These are phyloP conservation scores for Phoma sp. DNA, from an alignment of 2,329 filamentous ascomycete genomes.

Conservation along the genomic window DNA sequence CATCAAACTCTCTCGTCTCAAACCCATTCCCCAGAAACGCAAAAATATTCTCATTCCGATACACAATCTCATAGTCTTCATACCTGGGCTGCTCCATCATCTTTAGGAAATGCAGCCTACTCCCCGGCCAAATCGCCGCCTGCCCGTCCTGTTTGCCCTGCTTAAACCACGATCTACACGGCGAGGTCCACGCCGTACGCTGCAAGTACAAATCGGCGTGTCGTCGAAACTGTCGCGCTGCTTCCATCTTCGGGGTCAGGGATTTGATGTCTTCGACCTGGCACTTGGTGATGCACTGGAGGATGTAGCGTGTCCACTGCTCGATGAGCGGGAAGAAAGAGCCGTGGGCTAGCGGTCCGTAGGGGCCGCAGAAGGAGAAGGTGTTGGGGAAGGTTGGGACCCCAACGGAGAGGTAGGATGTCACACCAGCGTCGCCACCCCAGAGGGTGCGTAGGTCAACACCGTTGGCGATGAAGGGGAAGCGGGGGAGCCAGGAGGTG, in stretches of 20 bases:
- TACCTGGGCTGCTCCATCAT: conserved; percentile 28
- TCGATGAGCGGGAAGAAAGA: conserved; percentile 37
- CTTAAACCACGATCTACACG: conserved; percentile 37
- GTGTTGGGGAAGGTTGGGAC: conserved; percentile 56
- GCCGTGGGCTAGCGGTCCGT: conserved; percentile 33
- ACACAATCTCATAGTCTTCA: conserved; percentile 35
- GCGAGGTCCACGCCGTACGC: conserved; percentile 34
- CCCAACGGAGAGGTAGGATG: conserved; percentile 51
- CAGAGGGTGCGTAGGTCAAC: conserved; percentile 48
- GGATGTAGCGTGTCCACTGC: conserved; percentile 34
- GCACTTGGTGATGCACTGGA: conserved; percentile 30
- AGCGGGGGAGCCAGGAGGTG: conserved; percentile 36
- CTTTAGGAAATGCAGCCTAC: conserved; percentile 33
- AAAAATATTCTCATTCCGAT: conserved; percentile 30
- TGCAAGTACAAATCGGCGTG: conserved; percentile 34
- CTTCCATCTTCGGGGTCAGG: conserved; percentile 23
- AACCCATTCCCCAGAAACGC: conserved; percentile 46
- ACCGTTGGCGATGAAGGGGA: conserved; percentile 37
- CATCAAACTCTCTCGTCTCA: conserved; percentile 55
- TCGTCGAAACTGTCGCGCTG: conserved; percentile 24
- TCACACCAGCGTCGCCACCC: conserved; percentile 44
- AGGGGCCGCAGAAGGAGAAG: conserved; percentile 52
- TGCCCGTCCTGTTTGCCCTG: conserved; percentile 31
- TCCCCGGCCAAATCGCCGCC: conserved; percentile 33
- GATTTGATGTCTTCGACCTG: conserved; percentile 36